Base-by-base conservation (phyloP, 2,329 filamentous ascomycete genomes). In the Dendrostoma leiphaemia region DNA sequence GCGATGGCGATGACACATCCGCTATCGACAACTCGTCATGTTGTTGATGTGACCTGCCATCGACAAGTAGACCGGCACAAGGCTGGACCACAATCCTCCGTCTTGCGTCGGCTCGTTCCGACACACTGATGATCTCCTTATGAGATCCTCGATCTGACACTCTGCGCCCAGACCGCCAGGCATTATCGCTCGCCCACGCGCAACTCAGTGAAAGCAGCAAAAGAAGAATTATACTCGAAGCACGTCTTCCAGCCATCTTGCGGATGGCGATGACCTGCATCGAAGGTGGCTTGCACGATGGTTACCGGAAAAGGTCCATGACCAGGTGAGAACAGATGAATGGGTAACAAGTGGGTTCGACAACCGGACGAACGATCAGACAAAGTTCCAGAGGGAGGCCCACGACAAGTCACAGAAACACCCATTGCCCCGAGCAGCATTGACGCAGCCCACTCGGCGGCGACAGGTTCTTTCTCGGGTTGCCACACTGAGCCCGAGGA, bases 151-250 rank as follows among this genome's bases (percentile, higher is more conserved):
- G 9, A 19, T 21, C 37, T 3, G 37, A 32, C 8, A 12, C 19
- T 4, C 49, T 41, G 17, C 48, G 29, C 37, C 28, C 43, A 15
- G 43, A 31, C 29, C 28, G 28, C 55, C 49, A 45, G 45, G 40
- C 35, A 46, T 46, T 41, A 34, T 53, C 53, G 34, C 51, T 48
- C 41, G 59, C 59, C 61, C 57, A 61, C 57, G 64, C 63, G 57
- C 58, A 63, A 58, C 59, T 60, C 49, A 61, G 59, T 24, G 54
- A 52, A 3, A 65, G 48, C 41, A 66, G 49, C 13, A 65, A 55
- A 12, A 65, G 58, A 50, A 65, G 61, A 31, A 54, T 54, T 29
- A 65, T 54, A 24, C 51, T 54, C 40, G 54, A 44, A 58, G 59
- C 48, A 51, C 58, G 47, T 56, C 47, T 60, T 41, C 35, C 48